phyloP scores from a whole-genome alignment of 2,329 filamentous ascomycete genomes.

The Lachnellula subtilissima region DNA sequence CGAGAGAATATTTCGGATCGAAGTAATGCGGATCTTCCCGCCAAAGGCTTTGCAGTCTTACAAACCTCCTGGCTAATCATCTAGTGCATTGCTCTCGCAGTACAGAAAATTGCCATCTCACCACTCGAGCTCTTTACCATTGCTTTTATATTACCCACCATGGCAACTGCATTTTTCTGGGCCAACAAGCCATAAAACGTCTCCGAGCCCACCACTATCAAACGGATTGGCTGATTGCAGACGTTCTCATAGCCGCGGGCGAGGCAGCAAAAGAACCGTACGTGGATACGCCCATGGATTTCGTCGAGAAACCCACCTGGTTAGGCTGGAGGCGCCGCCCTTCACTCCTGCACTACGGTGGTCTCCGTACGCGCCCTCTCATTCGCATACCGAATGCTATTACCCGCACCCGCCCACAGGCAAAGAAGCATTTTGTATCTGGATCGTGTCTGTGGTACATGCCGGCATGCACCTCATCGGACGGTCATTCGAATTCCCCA shows the following conservation, averaged over 20 bases:
- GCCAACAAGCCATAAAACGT: slow-evolving; percentile 14
- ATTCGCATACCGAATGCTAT: slow-evolving; percentile 6
- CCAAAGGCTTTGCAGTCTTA: slow-evolving; percentile 4
- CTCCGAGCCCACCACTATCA: slow-evolving; percentile 1
- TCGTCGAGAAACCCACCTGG: neutral
- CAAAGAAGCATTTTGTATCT: slow-evolving; percentile 4
- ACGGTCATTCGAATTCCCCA: slow-evolving; percentile 3
- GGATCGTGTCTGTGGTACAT: slow-evolving; percentile 4
- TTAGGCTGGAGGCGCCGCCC: slow-evolving; percentile 1
- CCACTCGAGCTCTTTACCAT: slow-evolving; percentile 15
- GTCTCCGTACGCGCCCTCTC: slow-evolving; percentile 3
- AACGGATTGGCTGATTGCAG: neutral
- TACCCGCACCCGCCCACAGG: slow-evolving; percentile 1
- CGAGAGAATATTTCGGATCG: slow-evolving; percentile 7
- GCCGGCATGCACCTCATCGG: slow-evolving; percentile 3
- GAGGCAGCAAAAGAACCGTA: slow-evolving; percentile 1
- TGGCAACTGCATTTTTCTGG: slow-evolving; percentile 15
- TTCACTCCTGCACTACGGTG: slow-evolving; percentile 3
- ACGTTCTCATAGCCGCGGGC: slow-evolving; percentile 1
- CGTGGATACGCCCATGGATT: slow-evolving; percentile 1
- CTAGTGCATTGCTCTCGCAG: neutral
- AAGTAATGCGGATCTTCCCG: slow-evolving; percentile 8
- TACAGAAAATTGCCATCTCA: slow-evolving; percentile 8
- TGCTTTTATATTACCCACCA: slow-evolving; percentile 11
- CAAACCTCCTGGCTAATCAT: slow-evolving; percentile 5